Base-by-base conservation (phyloP, 192 early-diverging fungal genomes). In the Fimicolochytrium jonesii region DNA sequence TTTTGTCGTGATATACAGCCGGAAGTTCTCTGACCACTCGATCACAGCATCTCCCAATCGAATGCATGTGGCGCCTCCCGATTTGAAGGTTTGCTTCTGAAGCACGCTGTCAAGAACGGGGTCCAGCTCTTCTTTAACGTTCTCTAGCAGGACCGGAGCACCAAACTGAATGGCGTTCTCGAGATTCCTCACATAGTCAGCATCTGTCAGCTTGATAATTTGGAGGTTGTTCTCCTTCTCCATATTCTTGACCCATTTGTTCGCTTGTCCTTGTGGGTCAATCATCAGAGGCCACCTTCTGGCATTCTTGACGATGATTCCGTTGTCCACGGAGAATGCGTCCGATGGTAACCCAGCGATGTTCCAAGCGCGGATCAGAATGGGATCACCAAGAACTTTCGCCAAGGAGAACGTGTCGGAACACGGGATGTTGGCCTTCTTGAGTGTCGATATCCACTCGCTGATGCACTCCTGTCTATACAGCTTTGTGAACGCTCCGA, bases 171-270 rank as follows among this genome's bases (percentile, higher is more conserved):
- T 86, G 15, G 82, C 83, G 46, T 85, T 86, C 62, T 84, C 82
- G 13, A 84, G 61, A 31, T 71, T 77, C 31, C 83, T 55, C 20
- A 86, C 74, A 55, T 79, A 85, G 58, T 85, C 82, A 22, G 73
- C 56, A 69, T 80, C 83, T 0, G 79, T 84, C 3, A 85, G 60
- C 56, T 85, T 85, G 43, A 85, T 84, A 26, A 84, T 78, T 25
- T 75, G 72, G 9, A 85, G 62, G 50, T 85, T 85, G 57, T 81
- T 79, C 33, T 79, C 77, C 44, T 82, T 77, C 62, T 85, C 83
- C 82, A 84, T 84, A 59, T 84, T 82, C 61, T 83, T 84, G 39
- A 85, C 77, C 83, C 83, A 85, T 51, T 85, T 82, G 61, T 85
- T 82, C 28, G 82, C 83, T 61, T 77, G 76, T 10, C 79, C 78